These are phyloP conservation scores for Nyctanthes arbortristis DNA, from an alignment of 257 asterid species.

Conservation along the genomic window DNA sequence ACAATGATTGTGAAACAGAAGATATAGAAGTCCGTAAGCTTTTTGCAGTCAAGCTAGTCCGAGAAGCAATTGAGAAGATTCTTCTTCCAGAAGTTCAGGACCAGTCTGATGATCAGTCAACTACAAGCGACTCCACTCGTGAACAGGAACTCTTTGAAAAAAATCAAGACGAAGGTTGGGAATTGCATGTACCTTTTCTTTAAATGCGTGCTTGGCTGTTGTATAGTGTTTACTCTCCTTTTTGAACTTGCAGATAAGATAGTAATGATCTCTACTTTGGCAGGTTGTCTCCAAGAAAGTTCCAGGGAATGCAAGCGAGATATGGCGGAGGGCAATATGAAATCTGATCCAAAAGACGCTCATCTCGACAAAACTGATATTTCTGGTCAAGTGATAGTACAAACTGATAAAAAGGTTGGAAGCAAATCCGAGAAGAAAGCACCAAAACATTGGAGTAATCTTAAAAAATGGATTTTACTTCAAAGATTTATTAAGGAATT, in stretches of 20 bases:
- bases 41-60: constrained; percentile 79
- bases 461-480: constrained; percentile 91
- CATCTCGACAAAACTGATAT: constrained; percentile 12
- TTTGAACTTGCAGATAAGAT: neutral
- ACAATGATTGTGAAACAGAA: constrained; percentile 44
- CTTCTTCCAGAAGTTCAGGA: constrained; percentile 97
- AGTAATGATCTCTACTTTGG: neutral
- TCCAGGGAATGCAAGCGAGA: constrained; percentile 20
- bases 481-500: constrained; percentile 77
- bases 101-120: constrained; percentile 72
- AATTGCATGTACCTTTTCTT: neutral
- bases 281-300: constrained; percentile 37
- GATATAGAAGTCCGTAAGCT: constrained; percentile 69
- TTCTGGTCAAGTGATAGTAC: constrained; percentile 23
- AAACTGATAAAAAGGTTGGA: constrained; percentile 24
- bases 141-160: constrained; percentile 41
- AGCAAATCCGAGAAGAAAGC: constrained; percentile 60
- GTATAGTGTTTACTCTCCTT: neutral
- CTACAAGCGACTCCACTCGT: constrained; percentile 49
- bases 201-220: neutral
- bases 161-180: constrained; percentile 45
- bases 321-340: constrained; percentile 1
- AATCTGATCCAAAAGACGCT: constrained; percentile 23
- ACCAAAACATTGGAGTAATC: constrained; percentile 91
- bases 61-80: constrained; percentile 94